phyloP scores from a whole-genome alignment of 371 early-diverging fungal species.

The Actinomortierella ambigua region DNA sequence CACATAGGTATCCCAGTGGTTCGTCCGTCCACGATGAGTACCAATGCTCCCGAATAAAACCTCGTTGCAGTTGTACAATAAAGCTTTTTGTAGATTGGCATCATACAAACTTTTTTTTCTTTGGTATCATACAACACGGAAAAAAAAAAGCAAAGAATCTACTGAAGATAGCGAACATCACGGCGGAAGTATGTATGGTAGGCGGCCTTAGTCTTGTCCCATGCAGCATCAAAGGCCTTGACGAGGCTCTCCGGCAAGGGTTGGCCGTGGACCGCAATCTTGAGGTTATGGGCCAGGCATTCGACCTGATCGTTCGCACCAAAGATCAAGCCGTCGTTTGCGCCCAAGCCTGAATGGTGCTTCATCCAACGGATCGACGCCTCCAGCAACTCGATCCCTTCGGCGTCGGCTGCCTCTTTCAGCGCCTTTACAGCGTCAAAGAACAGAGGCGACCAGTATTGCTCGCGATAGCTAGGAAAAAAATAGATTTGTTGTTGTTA shows the following conservation, averaged over 20 bases:
- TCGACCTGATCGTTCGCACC: constrained; percentile 57
- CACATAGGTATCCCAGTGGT: too few species aligned
- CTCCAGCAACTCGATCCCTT: constrained; percentile 48
- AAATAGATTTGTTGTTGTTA: neutral
- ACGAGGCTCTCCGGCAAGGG: constrained; percentile 56
- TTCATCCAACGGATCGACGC: constrained; percentile 66
- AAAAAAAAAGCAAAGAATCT: too few species aligned
- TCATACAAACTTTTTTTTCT: too few species aligned
- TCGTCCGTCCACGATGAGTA: too few species aligned
- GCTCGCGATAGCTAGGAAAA: constrained; percentile 48
- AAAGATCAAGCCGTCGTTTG: constrained; percentile 51
- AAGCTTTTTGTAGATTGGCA: too few species aligned
- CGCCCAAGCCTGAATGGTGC: constrained; percentile 61
- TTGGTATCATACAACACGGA: too few species aligned
- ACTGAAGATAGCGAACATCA: neutral
- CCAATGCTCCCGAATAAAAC: too few species aligned
- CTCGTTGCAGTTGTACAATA: too few species aligned
- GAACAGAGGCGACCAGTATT: constrained; percentile 60
- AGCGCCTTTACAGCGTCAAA: constrained; percentile 55
- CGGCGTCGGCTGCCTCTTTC: constrained; percentile 35
- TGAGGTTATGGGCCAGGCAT: constrained; percentile 51
- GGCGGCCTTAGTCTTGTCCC: constrained; percentile 46
- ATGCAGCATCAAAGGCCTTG: constrained; percentile 55
- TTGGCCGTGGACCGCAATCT: constrained; percentile 47
- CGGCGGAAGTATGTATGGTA: constrained; percentile 50